phyloP scores from a whole-genome alignment of 2,329 filamentous ascomycete species.

The Alternaria consortialis region DNA sequence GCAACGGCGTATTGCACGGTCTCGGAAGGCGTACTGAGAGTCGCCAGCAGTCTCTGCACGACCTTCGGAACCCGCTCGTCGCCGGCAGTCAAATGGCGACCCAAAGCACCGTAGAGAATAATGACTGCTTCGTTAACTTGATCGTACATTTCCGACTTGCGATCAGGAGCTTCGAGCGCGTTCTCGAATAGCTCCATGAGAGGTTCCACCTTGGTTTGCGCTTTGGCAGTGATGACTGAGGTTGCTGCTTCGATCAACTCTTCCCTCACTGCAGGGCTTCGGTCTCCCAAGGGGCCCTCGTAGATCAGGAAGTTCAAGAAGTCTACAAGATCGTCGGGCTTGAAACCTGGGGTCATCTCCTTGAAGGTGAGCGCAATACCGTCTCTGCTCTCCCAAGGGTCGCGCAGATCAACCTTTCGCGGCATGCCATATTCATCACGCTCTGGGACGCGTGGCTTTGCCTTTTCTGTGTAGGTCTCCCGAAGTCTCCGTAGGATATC shows the following conservation, averaged over 20 bases:
- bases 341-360: slow-evolving; percentile 77
- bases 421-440: slow-evolving; percentile 96
- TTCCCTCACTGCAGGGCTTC: slow-evolving; percentile 76
- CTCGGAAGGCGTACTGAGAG: slow-evolving; percentile 92
- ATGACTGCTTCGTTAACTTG: slow-evolving; percentile 96
- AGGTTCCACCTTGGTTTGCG: slow-evolving; percentile 82
- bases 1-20: slow-evolving; percentile 97
- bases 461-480: slow-evolving; percentile 76
- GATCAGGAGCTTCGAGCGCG: slow-evolving; percentile 85
- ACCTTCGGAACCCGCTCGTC: slow-evolving; percentile 89
- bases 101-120: slow-evolving; percentile 94
- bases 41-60: slow-evolving; percentile 83
- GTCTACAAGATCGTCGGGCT: slow-evolving; percentile 72
- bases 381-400: slow-evolving; percentile 91
- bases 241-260: slow-evolving; percentile 94
- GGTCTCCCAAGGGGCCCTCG: slow-evolving; percentile 85
- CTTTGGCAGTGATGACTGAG: slow-evolving; percentile 80
- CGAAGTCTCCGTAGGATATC: slow-evolving; percentile 72
- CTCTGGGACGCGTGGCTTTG: slow-evolving; percentile 82
- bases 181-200: slow-evolving; percentile 92
- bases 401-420: slow-evolving; percentile 83
- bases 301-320: slow-evolving; percentile 89
- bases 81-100: slow-evolving; percentile 83
- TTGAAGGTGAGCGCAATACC: slow-evolving; percentile 89
- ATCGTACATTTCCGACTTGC: slow-evolving; percentile 81